These are phyloP conservation scores for Nemania sp. DNA, from an alignment of 2,329 filamentous ascomycete species.

Conservation along the genomic window DNA sequence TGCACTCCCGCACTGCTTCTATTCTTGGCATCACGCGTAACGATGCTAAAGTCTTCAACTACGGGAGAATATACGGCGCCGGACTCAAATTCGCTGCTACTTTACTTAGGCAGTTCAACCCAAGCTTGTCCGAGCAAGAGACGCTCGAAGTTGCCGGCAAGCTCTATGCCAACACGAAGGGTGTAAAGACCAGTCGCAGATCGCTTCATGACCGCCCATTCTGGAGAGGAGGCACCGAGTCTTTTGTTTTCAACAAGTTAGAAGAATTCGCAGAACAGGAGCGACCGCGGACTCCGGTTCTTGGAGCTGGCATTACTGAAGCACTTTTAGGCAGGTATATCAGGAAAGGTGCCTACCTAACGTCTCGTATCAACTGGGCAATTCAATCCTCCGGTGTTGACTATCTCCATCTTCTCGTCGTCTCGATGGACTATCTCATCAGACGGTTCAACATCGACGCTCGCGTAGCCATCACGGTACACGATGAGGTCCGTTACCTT, in stretches of 20 bases:
- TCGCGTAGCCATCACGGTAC: constrained; percentile 88
- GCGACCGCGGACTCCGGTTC: constrained; percentile 82
- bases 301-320: constrained; percentile 95
- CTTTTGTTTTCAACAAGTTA: constrained; percentile 96
- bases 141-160: constrained; percentile 76
- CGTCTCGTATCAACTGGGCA: constrained; percentile 97
- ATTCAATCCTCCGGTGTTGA: constrained; percentile 98
- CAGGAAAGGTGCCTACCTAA: constrained; percentile 89
- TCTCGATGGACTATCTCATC: constrained; percentile 91
- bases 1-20: constrained; percentile 89
- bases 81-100: constrained; percentile 92
- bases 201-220: constrained; percentile 74
- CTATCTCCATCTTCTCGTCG: constrained; percentile 91
- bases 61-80: constrained; percentile 97
- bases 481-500: constrained; percentile 96
- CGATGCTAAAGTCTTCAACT: constrained; percentile 97
- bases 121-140: constrained; percentile 76
- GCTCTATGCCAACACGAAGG: constrained; percentile 89
- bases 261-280: constrained; percentile 98
- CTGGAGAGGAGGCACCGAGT: constrained; percentile 96
- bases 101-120: constrained; percentile 91
- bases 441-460: constrained; percentile 83
- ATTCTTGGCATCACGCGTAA: constrained; percentile 95
- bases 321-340: constrained; percentile 88
- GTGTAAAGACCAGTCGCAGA: constrained; percentile 79